Percentiles rank a stretch among this genome's conserved stretches.
These are phyloP conservation scores for Fusarium drepaniforme DNA, from an alignment of 2,329 filamentous ascomycete genomes.

Conservation along the genomic window DNA sequence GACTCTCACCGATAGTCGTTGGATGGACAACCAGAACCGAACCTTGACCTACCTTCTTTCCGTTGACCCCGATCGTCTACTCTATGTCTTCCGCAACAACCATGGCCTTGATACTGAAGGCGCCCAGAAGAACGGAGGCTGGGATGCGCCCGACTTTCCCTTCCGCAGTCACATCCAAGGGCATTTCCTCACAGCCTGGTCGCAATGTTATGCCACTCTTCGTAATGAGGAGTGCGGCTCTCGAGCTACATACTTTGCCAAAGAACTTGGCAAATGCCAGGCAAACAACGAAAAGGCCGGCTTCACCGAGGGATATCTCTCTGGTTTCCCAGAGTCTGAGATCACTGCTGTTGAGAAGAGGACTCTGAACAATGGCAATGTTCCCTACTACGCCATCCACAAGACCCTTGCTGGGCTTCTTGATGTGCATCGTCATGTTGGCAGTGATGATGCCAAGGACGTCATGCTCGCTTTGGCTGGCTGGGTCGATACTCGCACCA, in stretches of 20 bases:
- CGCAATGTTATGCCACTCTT: constrained; percentile 60
- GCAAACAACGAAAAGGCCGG: constrained; percentile 60
- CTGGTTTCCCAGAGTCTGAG: constrained; percentile 65
- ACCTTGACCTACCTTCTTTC: constrained; percentile 29
- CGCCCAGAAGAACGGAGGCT: constrained; percentile 60
- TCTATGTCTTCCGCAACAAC: constrained; percentile 31
- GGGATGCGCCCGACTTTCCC: constrained; percentile 66
- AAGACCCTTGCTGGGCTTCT: constrained; percentile 65
- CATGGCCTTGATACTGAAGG: constrained; percentile 53
- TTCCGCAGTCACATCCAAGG: constrained; percentile 65
- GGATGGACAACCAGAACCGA: constrained; percentile 35
- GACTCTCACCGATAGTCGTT: constrained; percentile 29
- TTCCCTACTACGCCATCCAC: constrained; percentile 67
- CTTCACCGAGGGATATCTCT: constrained; percentile 60
- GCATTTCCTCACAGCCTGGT: constrained; percentile 63
- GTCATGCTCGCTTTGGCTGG: constrained; percentile 58
- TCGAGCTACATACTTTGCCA: constrained; percentile 59
- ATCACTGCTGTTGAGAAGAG: constrained; percentile 58
- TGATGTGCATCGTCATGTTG: constrained; percentile 61
- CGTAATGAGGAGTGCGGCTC: constrained; percentile 57
- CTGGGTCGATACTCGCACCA: constrained; percentile 63
- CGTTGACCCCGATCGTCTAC: constrained; percentile 19
- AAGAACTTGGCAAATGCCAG: constrained; percentile 63
- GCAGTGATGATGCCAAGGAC: constrained; percentile 55
- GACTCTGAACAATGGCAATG: constrained; percentile 61